Percentiles rank a stretch among this genome's conserved stretches.
phyloP scores from a whole-genome alignment of 495 filamentous ascomycete genomes.

The Cercophora sp. region DNA sequence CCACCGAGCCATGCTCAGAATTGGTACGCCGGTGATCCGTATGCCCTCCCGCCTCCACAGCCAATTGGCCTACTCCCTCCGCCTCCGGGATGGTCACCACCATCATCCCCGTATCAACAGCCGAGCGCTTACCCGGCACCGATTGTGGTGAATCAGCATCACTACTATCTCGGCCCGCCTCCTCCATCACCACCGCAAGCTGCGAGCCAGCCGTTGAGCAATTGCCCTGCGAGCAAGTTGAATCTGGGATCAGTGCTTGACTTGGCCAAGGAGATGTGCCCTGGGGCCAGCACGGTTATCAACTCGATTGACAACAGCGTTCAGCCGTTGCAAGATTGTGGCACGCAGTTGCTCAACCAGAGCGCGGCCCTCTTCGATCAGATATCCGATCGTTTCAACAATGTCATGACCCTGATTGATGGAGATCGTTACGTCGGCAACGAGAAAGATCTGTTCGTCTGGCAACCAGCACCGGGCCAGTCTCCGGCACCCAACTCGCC shows the following conservation, averaged over 20 bases:
- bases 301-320: slow-evolving; percentile 35
- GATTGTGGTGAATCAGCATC: slow-evolving; percentile 46
- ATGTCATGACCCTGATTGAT: slow-evolving; percentile 66
- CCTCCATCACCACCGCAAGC: slow-evolving; percentile 19
- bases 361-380: slow-evolving; percentile 51
- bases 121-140: slow-evolving; percentile 27
- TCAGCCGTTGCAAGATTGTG: slow-evolving; percentile 31
- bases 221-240: slow-evolving; percentile 28
- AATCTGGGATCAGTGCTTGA: slow-evolving; percentile 37
- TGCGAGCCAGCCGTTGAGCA: slow-evolving; percentile 19
- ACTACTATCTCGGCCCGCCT: slow-evolving; percentile 40
- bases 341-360: slow-evolving; percentile 41
- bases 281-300: slow-evolving; percentile 24
- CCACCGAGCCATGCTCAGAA: slow-evolving; percentile 10
- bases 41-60: slow-evolving; percentile 25
- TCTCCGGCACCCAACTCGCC: slow-evolving; percentile 17
- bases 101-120: slow-evolving; percentile 23
- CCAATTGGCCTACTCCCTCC: slow-evolving; percentile 34
- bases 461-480: slow-evolving; percentile 36
- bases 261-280: slow-evolving; percentile 31
- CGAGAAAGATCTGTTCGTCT: slow-evolving; percentile 55
- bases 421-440: slow-evolving; percentile 57
- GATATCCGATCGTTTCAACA: slow-evolving; percentile 55
- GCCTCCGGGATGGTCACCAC: slow-evolving; percentile 29
- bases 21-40: slow-evolving; percentile 23